Conservation (phyloP, 192 early-diverging fungal species). For the Pilaira anomala region DNA sequence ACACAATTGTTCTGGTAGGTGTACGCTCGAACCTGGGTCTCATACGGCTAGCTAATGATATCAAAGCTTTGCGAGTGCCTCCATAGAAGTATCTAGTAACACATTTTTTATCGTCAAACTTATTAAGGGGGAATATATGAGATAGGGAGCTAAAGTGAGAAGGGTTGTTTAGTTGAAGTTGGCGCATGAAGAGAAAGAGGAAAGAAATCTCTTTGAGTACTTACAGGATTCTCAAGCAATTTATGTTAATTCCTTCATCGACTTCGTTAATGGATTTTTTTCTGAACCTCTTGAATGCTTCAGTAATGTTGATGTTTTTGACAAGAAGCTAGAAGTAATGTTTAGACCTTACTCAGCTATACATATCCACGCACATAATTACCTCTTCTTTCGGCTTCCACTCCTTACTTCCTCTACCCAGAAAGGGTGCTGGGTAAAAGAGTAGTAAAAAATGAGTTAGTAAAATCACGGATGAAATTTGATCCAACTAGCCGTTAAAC, state of each 20-base stretch:
- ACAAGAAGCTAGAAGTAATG: background rate
- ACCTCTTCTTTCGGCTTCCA: constrained; percentile 6
- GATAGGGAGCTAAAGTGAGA: background rate
- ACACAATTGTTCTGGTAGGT: background rate
- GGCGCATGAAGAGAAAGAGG: background rate
- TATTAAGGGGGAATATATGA: constrained; percentile 3
- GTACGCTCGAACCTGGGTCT: background rate
- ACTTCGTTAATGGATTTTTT: background rate
- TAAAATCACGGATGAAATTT: too few relatives aligned
- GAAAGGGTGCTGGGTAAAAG: too few relatives aligned
- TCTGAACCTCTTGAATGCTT: constrained; percentile 1
- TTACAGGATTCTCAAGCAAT: constrained; percentile 6
- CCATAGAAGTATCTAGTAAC: background rate
- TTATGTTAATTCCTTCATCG: background rate
- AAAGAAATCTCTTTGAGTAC: constrained; percentile 3
- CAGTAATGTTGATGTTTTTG: background rate
- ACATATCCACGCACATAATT: background rate
- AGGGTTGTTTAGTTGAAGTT: constrained; percentile 3
- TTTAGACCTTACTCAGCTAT: background rate
- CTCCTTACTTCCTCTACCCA: constrained; percentile 5
- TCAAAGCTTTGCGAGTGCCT: background rate
- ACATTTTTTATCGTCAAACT: background rate
- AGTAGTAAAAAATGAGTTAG: too few relatives aligned
- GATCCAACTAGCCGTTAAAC: too few relatives aligned
- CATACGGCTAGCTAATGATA: background rate